Conservation (phyloP, 1,284 basidiomycete species). For the Fomitopsis schrenkii region DNA sequence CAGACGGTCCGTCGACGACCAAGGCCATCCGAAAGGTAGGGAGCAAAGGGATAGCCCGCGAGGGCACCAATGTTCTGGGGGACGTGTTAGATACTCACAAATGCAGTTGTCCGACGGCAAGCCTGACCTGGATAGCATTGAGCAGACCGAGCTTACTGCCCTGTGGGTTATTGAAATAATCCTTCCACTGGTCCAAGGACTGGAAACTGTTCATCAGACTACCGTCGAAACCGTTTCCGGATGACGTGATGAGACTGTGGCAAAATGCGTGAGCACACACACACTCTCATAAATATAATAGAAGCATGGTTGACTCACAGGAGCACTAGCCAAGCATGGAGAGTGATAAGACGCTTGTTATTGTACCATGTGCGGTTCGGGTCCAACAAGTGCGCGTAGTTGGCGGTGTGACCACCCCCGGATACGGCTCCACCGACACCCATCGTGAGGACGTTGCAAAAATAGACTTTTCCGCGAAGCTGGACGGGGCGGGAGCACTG, state of each 20-base stretch:
- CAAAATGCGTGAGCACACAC: background rate
- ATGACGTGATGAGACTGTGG: conserved; percentile 65
- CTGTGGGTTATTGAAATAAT: conserved; percentile 52
- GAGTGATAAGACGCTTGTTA: conserved; percentile 57
- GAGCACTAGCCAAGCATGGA: conserved; percentile 67
- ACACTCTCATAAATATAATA: background rate
- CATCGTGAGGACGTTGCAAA: conserved; percentile 37
- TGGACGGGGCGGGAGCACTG: conserved; percentile 21
- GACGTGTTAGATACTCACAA: background rate
- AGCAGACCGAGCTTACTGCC: conserved; percentile 64
- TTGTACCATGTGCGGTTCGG: conserved; percentile 69
- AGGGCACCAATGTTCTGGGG: conserved; percentile 61
- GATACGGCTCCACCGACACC: conserved; percentile 37
- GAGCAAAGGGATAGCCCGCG: conserved; percentile 64
- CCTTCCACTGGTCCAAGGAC: conserved; percentile 55
- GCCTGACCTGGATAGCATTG: conserved; percentile 68
- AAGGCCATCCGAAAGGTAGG: conserved; percentile 67
- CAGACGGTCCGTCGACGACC: conserved; percentile 61
- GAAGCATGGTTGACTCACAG: conserved; percentile 36
- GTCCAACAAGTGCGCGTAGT: conserved; percentile 55
- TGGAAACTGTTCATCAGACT: conserved; percentile 78
- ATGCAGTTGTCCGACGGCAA: background rate
- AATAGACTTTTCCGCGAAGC: conserved; percentile 6
- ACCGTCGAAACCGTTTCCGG: conserved; percentile 74
- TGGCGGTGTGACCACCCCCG: conserved; percentile 18